Conservation (phyloP, 169 alveolate genomes). For the Plasmodium chabaudi region DNA sequence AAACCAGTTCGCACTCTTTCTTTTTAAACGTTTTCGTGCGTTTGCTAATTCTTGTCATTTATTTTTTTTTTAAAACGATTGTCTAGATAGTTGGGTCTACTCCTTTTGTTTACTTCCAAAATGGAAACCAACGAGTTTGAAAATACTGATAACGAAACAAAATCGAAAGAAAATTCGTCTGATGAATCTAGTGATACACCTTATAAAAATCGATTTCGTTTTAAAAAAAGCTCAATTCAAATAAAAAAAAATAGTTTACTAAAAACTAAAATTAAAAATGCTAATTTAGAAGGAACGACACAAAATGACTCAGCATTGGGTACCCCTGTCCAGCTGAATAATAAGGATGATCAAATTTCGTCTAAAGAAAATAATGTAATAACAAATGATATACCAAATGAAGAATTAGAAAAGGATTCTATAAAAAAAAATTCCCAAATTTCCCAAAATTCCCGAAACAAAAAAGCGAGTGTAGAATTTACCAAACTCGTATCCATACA, state of each 20-base stretch:
- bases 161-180: neutral
- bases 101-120: too few species aligned
- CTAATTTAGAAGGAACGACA: conserved; percentile 15
- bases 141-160: neutral
- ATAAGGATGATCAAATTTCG: too few species aligned
- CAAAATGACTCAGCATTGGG: conserved; percentile 10
- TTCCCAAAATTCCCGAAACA: too few species aligned
- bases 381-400: neutral
- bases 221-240: conserved; percentile 42
- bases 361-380: neutral
- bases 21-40: too few species aligned
- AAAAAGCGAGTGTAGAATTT: neutral
- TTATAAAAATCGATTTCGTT: conserved; percentile 42
- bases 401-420: neutral
- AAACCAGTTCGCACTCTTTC: too few species aligned
- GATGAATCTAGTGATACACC: conserved; percentile 53
- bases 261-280: conserved; percentile 28
- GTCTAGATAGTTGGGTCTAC: too few species aligned
- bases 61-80: too few species aligned
- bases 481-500: neutral
- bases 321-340: neutral
- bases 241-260: conserved; percentile 42
- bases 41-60: too few species aligned
- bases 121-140: neutral
- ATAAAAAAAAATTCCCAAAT: conserved; percentile 17